phyloP scores from a whole-genome alignment of 2,329 filamentous ascomycete genomes.

The Sporothrix curviconia region DNA sequence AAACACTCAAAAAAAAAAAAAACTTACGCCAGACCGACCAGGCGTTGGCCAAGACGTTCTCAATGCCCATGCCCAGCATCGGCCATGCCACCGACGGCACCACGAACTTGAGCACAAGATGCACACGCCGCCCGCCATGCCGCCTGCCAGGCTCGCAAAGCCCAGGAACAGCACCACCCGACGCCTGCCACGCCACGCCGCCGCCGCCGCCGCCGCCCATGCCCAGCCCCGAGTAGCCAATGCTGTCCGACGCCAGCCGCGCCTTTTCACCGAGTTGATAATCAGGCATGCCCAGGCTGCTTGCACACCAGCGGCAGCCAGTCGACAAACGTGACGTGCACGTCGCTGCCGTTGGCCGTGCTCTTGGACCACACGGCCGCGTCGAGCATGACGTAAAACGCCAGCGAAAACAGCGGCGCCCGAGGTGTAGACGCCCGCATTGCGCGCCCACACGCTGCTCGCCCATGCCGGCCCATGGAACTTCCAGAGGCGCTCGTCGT shows the following conservation, averaged over 20 bases:
- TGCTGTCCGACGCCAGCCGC: conserved; percentile 56
- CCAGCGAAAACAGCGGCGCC: conserved; percentile 61
- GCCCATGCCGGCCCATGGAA: conserved; percentile 61
- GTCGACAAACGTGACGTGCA: conserved; percentile 62
- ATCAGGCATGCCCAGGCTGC: conserved; percentile 62
- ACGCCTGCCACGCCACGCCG: conserved; percentile 62
- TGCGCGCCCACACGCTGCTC: conserved; percentile 57
- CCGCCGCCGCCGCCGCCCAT: conserved; percentile 20
- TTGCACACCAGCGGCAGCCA: conserved; percentile 65
- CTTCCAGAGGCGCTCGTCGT: conserved; percentile 62
- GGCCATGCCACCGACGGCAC: conserved; percentile 53
- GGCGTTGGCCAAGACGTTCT: conserved; percentile 60
- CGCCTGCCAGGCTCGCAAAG: conserved; percentile 58
- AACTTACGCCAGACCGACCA: conserved; percentile 54
- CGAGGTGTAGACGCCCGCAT: conserved; percentile 55
- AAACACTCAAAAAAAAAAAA: background rate
- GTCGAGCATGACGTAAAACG: conserved; percentile 64
- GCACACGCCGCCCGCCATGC: conserved; percentile 63
- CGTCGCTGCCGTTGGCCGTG: conserved; percentile 49
- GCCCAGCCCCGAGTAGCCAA: conserved; percentile 49
- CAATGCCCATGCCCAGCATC: conserved; percentile 57
- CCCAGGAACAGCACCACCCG: conserved; percentile 61
- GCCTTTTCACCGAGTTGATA: conserved; percentile 64
- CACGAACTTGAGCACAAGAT: conserved; percentile 59
- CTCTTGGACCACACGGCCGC: conserved; percentile 61